These are phyloP conservation scores for Pythium guiyangense DNA, from an alignment of 352 stramenopile species.

Conservation along the genomic window DNA sequence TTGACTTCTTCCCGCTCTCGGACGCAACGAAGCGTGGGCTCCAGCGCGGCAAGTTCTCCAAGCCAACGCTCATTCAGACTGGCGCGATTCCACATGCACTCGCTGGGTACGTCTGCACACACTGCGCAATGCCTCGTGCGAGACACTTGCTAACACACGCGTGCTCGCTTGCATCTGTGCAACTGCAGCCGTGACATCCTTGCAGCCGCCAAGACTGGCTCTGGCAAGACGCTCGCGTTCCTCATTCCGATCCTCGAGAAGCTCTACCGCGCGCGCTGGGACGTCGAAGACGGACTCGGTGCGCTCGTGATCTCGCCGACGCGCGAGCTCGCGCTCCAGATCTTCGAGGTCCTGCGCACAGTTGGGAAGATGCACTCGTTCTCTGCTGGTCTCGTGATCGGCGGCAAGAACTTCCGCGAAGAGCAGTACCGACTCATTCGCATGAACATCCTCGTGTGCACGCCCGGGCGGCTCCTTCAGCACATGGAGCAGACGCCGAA, in stretches of 20 bases:
- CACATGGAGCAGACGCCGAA: slow-evolving; percentile 98
- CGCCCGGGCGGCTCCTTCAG: slow-evolving; percentile 95
- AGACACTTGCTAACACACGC: neutral
- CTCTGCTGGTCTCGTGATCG: slow-evolving; percentile 95
- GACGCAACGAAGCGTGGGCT: slow-evolving; percentile 68
- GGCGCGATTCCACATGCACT: slow-evolving; percentile 85
- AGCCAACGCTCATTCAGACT: slow-evolving; percentile 89
- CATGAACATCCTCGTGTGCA: slow-evolving; percentile 98
- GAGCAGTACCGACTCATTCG: slow-evolving; percentile 93
- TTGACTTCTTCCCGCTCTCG: slow-evolving; percentile 84
- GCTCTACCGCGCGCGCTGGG: slow-evolving; percentile 87
- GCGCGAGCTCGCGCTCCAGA: slow-evolving; percentile 98
- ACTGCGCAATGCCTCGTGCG: neutral
- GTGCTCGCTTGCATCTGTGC: neutral
- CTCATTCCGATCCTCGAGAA: slow-evolving; percentile 88
- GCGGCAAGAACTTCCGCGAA: slow-evolving; percentile 93
- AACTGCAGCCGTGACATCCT: slow-evolving; percentile 82
- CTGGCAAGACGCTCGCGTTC: slow-evolving; percentile 93
- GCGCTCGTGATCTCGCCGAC: slow-evolving; percentile 97
- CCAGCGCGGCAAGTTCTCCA: slow-evolving; percentile 73
- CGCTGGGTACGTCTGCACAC: slow-evolving; percentile 46
- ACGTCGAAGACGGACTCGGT: slow-evolving; percentile 91
- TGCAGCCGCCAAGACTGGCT: slow-evolving; percentile 90
- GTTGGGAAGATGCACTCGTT: slow-evolving; percentile 96
- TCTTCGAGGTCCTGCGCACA: slow-evolving; percentile 97